Base-by-base conservation (phyloP, 345 rosid species). In the Cardiospermum halicacabum region DNA sequence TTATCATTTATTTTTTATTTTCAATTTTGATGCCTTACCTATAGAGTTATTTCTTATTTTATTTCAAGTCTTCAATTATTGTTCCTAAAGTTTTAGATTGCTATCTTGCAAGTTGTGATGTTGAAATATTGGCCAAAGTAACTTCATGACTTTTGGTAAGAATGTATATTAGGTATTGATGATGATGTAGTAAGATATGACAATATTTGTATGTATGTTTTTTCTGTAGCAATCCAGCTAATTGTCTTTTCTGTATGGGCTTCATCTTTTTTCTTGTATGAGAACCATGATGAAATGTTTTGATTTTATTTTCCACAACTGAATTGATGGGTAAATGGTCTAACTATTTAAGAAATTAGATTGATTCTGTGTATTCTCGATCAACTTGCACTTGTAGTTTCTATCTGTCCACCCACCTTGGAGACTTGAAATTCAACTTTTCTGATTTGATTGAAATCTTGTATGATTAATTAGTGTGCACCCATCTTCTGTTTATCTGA, bases 1-100 rank as follows among this genome's bases (percentile, higher is more conserved):
- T 19, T n/a, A 18, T 48, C 26, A 3, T 61, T 27, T 45, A 24
- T 67, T 57, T 21, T 61, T 27, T 45, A 24, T 67, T 57, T 21
- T 40, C 12, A 63, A 39, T 13, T 24, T 0, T 9, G 8, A 32
- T 21, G 27, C 62, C 37, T 10, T 45, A 28, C 18, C 45, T 34
- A 10, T 45, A 22, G n/a, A n/a, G n/a, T n/a, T 16, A 21, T 62
- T 22, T 45, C 27, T 31, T 26, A 53, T 60, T 43, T 42, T 24
- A 11, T 30, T 57, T 36, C 10, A 12, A 65, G 31, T 31, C 40
- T 64, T 24, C n/a, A 34, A 19, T 18, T 22, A 28, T 63, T 12
- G 1, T n/a, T 61, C 48, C 43, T 30, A 47, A 27, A 54, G 22
- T 58, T 47, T 45, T 28, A 18, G 63, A 32, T 34, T 25, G 13